Conservation (phyloP, 768 basidiomycete species). For the Baorangia bicolor region DNA sequence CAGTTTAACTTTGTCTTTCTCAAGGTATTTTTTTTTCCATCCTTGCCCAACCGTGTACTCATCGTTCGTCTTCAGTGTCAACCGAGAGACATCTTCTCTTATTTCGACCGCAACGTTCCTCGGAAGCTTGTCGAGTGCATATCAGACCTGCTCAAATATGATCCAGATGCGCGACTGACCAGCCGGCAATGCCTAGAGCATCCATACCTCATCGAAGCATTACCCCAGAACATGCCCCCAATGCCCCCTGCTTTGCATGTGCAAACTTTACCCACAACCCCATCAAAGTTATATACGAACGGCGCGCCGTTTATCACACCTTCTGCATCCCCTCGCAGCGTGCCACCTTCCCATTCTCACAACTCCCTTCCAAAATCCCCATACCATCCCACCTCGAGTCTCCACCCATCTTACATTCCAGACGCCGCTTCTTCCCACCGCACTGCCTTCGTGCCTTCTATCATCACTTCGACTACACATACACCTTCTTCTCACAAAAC, state of each 20-base stretch:
- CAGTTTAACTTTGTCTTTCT: constrained; percentile 85
- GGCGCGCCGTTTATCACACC: constrained; percentile 37
- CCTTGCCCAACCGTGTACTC: not conserved
- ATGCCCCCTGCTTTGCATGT: constrained; percentile 52
- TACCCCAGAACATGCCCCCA: constrained; percentile 63
- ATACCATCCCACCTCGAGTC: constrained; percentile 39
- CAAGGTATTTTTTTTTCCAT: constrained; percentile 48
- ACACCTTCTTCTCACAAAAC: constrained; percentile 35
- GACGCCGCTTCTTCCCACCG: constrained; percentile 53
- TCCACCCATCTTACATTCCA: constrained; percentile 42
- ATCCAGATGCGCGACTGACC: constrained; percentile 84
- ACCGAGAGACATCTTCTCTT: constrained; percentile 64
- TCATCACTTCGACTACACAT: constrained; percentile 30
- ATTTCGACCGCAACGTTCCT: constrained; percentile 80
- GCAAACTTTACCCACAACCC: constrained; percentile 37
- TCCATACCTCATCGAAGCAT: constrained; percentile 82
- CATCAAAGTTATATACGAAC: constrained; percentile 39
- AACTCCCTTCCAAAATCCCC: constrained; percentile 39
- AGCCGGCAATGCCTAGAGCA: constrained; percentile 86
- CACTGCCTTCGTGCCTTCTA: constrained; percentile 47
- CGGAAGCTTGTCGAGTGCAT: constrained; percentile 87
- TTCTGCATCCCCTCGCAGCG: constrained; percentile 42
- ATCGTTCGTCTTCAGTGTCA: constrained; percentile 43
- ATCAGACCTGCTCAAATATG: constrained; percentile 86
- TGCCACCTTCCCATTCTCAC: constrained; percentile 52